Base-by-base conservation (phyloP, 768 basidiomycete species). In the Strobilomyces echinocephalus region DNA sequence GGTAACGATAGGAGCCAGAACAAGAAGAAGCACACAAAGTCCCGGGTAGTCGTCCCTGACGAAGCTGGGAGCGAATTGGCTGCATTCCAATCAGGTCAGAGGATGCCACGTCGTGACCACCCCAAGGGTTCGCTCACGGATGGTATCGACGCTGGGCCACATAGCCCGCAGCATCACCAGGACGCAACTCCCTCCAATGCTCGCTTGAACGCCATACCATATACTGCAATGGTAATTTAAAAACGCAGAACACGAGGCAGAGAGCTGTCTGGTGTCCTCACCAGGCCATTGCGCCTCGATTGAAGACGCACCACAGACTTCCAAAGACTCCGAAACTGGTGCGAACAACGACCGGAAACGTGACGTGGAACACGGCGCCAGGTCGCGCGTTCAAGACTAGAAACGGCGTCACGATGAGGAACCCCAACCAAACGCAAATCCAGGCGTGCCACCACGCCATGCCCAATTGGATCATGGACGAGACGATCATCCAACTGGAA, bases 361-460 rank as follows among this genome's bases (percentile, higher is more conserved):
- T 87, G 64, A 88, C 70, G 63, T 91, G 88, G 63, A 84, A 85
- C 12, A 87, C 74, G 2, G 88, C 88, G 45, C 88, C 88, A 5
- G 85, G 86, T 26, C 85, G 79, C 24, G 87, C 89, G 63, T 91
- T 92, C 58, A 87, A 66, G 24, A 84, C 83, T 54, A 92, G 77
- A 71, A 94, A 85, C 0, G 82, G 82, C 2, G 85, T 82, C 20
- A 80, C 80, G 52, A 82, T 55, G 1, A 64, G 79, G 66, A 75
- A 87, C 43, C 75, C 83, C 34, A 86, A 58, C 85, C 83, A 87
- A 12, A 86, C 85, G 54, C 84, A 89, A 49, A 91, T 76, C 86
- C 89, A 88, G 15, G 89, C 84, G 66, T 90, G 85, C 87, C 87
- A 91, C 87, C 87, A 90, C 0, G 84, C 84, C 30, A 90, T 76